phyloP scores from a whole-genome alignment of 2,329 filamentous ascomycete species.

The Calonectria leucothoes region DNA sequence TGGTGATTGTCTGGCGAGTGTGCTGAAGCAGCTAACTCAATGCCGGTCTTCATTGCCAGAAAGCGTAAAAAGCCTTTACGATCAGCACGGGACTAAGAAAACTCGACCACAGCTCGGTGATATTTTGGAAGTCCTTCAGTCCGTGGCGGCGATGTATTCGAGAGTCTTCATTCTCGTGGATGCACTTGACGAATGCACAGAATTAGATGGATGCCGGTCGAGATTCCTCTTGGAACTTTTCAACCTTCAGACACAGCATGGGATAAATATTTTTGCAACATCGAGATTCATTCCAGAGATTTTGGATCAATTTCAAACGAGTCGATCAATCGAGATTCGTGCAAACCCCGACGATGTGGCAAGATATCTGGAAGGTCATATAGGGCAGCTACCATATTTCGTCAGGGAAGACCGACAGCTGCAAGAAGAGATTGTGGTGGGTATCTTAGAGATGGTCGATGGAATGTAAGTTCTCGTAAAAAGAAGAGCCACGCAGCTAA shows the following conservation, averaged over 20 bases:
- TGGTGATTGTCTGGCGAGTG: background rate
- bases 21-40: background rate
- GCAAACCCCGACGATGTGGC: conserved; percentile 28
- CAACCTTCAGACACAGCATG: background rate
- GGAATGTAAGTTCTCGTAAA: background rate
- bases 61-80: background rate
- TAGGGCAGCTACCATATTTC: background rate
- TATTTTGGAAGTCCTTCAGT: background rate
- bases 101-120: background rate
- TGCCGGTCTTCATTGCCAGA: background rate
- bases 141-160: background rate
- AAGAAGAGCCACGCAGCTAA: background rate
- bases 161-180: conserved; percentile 35
- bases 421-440: background rate
- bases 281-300: conserved; percentile 36
- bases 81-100: background rate
- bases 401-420: accelerated
- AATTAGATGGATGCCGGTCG: accelerated
- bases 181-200: conserved; percentile 40
- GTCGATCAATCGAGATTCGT: conserved; percentile 17
- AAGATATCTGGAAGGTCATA: conserved; percentile 6
- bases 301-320: background rate
- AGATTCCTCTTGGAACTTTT: conserved; percentile 9
- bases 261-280: conserved; percentile 36
- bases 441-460: background rate